A percentile compares a stretch with the other conserved stretches of the same genome.
phyloP scores from a whole-genome alignment of 257 asterid genomes.

The Salvia rosmarinus region DNA sequence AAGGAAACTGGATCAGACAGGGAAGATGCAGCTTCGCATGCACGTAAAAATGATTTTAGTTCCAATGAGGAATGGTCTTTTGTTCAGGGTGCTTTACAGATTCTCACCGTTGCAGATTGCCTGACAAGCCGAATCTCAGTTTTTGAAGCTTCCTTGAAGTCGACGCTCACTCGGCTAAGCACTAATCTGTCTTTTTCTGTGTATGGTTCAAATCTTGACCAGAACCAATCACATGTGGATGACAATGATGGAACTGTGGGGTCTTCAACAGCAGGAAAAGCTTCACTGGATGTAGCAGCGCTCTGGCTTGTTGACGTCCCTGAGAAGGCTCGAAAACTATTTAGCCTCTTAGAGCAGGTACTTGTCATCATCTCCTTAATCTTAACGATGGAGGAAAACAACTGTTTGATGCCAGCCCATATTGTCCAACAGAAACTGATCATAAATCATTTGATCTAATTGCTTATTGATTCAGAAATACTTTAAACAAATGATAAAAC shows the following conservation, averaged over 20 bases:
- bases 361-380: neutral
- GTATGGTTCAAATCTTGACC: slow-evolving; percentile 65
- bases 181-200: slow-evolving; percentile 73
- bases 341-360: slow-evolving; percentile 95
- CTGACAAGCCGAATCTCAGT: slow-evolving; percentile 91
- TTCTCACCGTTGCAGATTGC: slow-evolving; percentile 90
- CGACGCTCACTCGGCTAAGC: slow-evolving; percentile 92
- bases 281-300: slow-evolving; percentile 89
- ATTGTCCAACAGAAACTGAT: slow-evolving; percentile 16
- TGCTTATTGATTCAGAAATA: neutral
- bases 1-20: slow-evolving; percentile 79
- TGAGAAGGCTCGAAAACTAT: slow-evolving; percentile 89
- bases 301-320: slow-evolving; percentile 80
- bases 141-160: slow-evolving; percentile 93
- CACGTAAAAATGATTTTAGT: slow-evolving; percentile 68
- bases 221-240: slow-evolving; percentile 57
- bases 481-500: neutral
- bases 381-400: neutral
- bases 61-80: slow-evolving; percentile 97
- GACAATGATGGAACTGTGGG: slow-evolving; percentile 66
- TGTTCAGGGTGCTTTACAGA: slow-evolving; percentile 97
- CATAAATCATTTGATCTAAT: neutral
- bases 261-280: slow-evolving; percentile 76
- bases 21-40: slow-evolving; percentile 65
- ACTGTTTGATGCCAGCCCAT: slow-evolving; percentile 11